phyloP scores from a whole-genome alignment of 768 basidiomycete species.

The Gautieria morchelliformis region DNA sequence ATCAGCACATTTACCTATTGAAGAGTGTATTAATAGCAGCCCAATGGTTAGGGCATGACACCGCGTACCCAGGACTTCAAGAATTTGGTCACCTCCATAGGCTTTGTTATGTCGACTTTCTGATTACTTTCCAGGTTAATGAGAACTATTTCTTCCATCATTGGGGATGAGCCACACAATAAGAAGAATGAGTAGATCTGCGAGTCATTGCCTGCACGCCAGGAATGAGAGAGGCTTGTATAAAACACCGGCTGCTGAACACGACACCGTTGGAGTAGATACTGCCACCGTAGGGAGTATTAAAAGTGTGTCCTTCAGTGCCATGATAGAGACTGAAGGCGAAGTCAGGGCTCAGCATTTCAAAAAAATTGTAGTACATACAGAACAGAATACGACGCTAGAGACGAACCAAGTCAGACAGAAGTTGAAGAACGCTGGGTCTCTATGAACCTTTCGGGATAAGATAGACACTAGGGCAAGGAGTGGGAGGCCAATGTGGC shows the following conservation, averaged over 20 bases:
- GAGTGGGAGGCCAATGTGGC: not conserved
- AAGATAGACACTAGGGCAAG: not conserved
- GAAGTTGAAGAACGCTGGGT: not conserved
- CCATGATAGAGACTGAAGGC: not conserved
- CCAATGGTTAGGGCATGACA: not conserved
- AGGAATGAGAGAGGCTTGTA: no score
- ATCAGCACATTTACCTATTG: slow-evolving; percentile 71
- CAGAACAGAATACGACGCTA: not conserved
- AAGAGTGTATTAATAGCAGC: not conserved
- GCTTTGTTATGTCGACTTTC: slow-evolving; percentile 66
- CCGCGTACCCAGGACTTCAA: slow-evolving; percentile 54
- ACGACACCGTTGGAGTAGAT: no score
- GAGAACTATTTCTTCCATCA: slow-evolving; percentile 72
- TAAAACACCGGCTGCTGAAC: no score
- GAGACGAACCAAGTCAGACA: not conserved
- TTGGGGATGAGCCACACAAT: no score
- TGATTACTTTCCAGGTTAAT: slow-evolving; percentile 69
- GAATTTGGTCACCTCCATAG: slow-evolving; percentile 74
- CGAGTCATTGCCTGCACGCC: no score
- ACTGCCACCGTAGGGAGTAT: not conserved
- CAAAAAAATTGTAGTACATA: not conserved
- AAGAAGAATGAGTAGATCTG: no score
- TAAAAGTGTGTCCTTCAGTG: no score
- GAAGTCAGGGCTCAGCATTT: not conserved
- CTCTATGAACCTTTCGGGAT: not conserved